These are phyloP conservation scores for Tylopilus sp. DNA, from an alignment of 768 basidiomycete species.

Conservation along the genomic window DNA sequence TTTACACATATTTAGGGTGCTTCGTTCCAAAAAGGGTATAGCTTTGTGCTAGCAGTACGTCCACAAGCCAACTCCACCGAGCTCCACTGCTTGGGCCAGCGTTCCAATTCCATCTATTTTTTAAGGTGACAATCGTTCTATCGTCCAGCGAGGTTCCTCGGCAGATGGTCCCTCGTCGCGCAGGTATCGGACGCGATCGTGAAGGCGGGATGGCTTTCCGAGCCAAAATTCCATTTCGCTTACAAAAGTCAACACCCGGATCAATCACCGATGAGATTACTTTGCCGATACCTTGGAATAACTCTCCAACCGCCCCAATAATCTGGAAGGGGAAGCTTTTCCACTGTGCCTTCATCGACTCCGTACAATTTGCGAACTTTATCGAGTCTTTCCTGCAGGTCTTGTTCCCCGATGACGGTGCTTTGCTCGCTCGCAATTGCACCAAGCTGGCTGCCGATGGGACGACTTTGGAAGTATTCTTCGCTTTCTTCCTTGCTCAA, in stretches of 20 bases:
- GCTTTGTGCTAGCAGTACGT: neutral
- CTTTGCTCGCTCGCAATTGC: conserved; percentile 96
- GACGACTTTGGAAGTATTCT: conserved; percentile 80
- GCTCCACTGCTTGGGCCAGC: no score
- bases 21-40: conserved; percentile 9
- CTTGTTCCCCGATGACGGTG: conserved; percentile 67
- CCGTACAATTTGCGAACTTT: conserved; percentile 57
- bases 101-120: neutral
- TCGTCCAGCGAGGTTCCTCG: conserved; percentile 62
- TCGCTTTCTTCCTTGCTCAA: conserved; percentile 68
- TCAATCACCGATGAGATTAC: neutral
- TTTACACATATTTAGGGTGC: no score
- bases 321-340: conserved; percentile 70
- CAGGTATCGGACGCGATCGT: conserved; percentile 82
- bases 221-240: conserved; percentile 98
- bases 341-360: conserved; percentile 36
- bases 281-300: conserved; percentile 65
- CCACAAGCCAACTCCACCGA: no score
- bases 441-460: conserved; percentile 79
- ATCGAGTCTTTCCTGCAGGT: conserved; percentile 59
- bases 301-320: conserved; percentile 98
- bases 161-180: conserved; percentile 47
- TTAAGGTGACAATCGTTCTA: conserved; percentile 78
- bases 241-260: conserved; percentile 9
- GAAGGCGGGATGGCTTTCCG: conserved; percentile 92